Conservation (phyloP, 495 filamentous ascomycete species). For the Hypoxylon subgilvum region DNA sequence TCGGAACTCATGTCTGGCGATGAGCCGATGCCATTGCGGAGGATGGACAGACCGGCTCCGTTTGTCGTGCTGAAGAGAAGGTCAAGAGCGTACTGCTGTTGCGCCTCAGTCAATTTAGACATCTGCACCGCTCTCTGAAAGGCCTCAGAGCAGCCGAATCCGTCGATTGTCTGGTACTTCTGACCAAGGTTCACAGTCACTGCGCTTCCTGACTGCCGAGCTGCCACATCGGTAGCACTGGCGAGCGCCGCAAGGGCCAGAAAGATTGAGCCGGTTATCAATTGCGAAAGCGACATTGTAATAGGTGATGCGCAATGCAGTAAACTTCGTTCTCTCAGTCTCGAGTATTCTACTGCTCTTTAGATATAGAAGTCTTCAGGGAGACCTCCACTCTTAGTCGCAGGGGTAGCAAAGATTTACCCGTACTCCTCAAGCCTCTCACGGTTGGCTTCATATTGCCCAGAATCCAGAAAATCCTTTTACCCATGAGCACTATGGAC, state of each 20-base stretch:
- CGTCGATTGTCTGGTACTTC: constrained; percentile 55
- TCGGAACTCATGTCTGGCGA: constrained; percentile 46
- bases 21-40: constrained; percentile 63
- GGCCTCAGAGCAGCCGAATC: constrained; percentile 59
- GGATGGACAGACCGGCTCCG: constrained; percentile 59
- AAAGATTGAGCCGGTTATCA: not conserved
- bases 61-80: constrained; percentile 53
- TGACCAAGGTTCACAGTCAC: constrained; percentile 49
- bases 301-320: not conserved
- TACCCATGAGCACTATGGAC: constrained; percentile 9
- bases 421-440: not conserved
- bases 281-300: constrained; percentile 10
- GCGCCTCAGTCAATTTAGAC: constrained; percentile 36
- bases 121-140: constrained; percentile 55
- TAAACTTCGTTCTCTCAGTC: not conserved
- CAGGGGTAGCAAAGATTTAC: constrained; percentile 10
- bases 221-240: constrained; percentile 1
- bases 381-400: not conserved
- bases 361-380: not conserved
- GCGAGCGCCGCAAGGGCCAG: constrained; percentile 15
- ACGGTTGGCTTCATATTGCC: constrained; percentile 6
- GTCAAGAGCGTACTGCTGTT: constrained; percentile 50
- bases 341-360: no score
- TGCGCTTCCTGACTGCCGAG: constrained; percentile 25
- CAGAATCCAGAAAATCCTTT: constrained; percentile 8